These are phyloP conservation scores for Umbellularia californica DNA, from an alignment of 164 flowering plant species.

Conservation along the genomic window DNA sequence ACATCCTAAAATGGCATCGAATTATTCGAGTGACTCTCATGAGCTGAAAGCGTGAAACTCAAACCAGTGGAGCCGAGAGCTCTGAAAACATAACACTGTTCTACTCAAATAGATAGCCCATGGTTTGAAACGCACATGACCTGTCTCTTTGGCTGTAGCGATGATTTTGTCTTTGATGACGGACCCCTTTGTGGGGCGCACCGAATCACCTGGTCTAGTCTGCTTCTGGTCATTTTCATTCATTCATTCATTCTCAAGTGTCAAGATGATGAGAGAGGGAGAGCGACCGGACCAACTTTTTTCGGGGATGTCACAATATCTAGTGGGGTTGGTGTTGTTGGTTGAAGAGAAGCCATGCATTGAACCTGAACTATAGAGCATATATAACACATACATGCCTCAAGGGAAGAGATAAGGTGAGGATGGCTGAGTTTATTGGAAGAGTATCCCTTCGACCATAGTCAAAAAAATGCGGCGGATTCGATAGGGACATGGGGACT, in stretches of 20 bases:
- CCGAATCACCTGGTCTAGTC: slow-evolving; percentile 8
- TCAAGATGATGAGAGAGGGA: not conserved
- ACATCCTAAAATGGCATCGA: not conserved
- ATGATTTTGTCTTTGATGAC: not conserved
- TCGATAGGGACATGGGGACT: not conserved
- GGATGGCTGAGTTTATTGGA: not conserved
- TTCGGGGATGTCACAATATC: not conserved
- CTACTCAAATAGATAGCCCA: not conserved
- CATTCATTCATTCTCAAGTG: not conserved
- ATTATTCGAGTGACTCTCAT: too few relatives aligned
- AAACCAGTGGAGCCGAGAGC: not conserved
- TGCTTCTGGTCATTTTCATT: not conserved
- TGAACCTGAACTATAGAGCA: too few relatives aligned
- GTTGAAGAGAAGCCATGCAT: too few relatives aligned
- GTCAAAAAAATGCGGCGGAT: not conserved
- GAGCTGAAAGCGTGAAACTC: too few relatives aligned
- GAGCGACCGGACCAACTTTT: not conserved
- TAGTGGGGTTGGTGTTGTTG: not conserved
- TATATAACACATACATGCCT: not conserved
- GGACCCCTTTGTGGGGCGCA: slow-evolving; percentile 2
- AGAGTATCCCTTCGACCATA: not conserved
- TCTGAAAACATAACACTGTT: too few relatives aligned
- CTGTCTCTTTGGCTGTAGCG: not conserved
- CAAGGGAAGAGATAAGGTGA: not conserved
- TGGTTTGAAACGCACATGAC: not conserved